Evolutionary conservation across 352 stramenopile genomes (phyloP), one percentile per base, ranked within the genome.

Genomic region (Phytophthora fragariae): DNA sequence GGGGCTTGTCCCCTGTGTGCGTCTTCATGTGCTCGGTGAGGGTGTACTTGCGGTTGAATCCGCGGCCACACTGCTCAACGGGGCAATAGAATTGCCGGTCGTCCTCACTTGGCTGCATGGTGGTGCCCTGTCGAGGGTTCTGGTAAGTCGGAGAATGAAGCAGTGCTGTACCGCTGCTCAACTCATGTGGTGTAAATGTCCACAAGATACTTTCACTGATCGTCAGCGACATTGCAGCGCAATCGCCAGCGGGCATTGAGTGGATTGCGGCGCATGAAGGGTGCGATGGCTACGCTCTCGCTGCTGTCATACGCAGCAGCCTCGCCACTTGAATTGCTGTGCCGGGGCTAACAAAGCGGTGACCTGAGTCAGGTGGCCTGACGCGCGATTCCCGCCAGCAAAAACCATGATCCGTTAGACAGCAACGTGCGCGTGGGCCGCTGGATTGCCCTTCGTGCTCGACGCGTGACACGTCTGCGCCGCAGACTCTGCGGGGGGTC

Each of bases 1-100:
- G 78, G 0, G 83, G 82, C 31, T 82, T 89, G 56, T 88, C 83
- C 31, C 81, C 83, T 21, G 77, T 85, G 68, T 91, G 83, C 0
- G 80, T 90, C 74, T 90, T 90, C 52, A 84, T 79, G 66, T 91
- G 84, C 69, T 90, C 82, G 0, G 65, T 79, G 50, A 88, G 81
- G 14, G 84, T 88, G 69, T 88, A 89, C 57, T 86, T 84, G 65
- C 83, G 80, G 47, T 78, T 82, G 73, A 84, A 85, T 10, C 68
- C 65, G 31, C 76, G 65, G 4, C 65, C 56, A 39, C 73, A 83
- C 17, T 56, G 63, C 2, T 57, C 58, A 2, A 71, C 33, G 17
- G 76, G 76, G 35, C 76, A 82, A 17, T 50, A 27, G 63, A 82
- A 82, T 39, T 53, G 59, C 44, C 70, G 57, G 60, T 68, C 67